phyloP scores from a whole-genome alignment of 2,329 filamentous ascomycete genomes.

The Lasiodiplodia citricola region DNA sequence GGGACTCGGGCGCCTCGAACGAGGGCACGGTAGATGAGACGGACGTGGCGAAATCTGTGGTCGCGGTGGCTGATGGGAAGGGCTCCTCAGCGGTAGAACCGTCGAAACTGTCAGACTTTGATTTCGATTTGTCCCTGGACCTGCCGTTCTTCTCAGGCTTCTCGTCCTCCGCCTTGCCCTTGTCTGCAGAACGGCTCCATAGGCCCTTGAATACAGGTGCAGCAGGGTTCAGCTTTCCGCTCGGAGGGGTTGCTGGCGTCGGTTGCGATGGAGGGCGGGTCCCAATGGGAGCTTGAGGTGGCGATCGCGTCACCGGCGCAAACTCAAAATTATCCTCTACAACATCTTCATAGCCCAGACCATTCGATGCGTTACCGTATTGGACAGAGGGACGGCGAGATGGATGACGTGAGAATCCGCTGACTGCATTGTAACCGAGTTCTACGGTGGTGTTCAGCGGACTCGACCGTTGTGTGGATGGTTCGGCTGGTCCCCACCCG shows the following conservation, averaged over 20 bases:
- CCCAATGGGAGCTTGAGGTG: constrained; percentile 73
- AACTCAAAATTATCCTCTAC: constrained; percentile 59
- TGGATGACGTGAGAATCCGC: constrained; percentile 73
- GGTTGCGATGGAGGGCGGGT: constrained; percentile 69
- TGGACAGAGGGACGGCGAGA: constrained; percentile 84
- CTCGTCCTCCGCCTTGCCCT: constrained; percentile 14
- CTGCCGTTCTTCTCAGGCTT: constrained; percentile 10
- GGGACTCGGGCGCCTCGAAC: neutral
- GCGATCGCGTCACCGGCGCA: constrained; percentile 55
- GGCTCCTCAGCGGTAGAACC: neutral
- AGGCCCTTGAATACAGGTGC: constrained; percentile 73
- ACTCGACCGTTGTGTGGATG: constrained; percentile 45
- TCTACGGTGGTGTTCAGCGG: constrained; percentile 45
- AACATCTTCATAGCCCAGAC: constrained; percentile 59
- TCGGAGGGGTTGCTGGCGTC: constrained; percentile 55
- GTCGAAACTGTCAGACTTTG: neutral
- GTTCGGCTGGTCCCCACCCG: constrained; percentile 38
- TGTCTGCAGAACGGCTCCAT: constrained; percentile 23
- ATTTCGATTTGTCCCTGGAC: neutral
- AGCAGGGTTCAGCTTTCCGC: constrained; percentile 74
- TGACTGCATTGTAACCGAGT: constrained; percentile 45
- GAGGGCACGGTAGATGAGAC: constrained; percentile 15
- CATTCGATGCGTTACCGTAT: constrained; percentile 69
- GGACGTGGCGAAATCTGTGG: constrained; percentile 38
- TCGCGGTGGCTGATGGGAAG: constrained; percentile 31